Conservation (phyloP, 2,329 filamentous ascomycete species). For the Sclerotinia spermophila region DNA sequence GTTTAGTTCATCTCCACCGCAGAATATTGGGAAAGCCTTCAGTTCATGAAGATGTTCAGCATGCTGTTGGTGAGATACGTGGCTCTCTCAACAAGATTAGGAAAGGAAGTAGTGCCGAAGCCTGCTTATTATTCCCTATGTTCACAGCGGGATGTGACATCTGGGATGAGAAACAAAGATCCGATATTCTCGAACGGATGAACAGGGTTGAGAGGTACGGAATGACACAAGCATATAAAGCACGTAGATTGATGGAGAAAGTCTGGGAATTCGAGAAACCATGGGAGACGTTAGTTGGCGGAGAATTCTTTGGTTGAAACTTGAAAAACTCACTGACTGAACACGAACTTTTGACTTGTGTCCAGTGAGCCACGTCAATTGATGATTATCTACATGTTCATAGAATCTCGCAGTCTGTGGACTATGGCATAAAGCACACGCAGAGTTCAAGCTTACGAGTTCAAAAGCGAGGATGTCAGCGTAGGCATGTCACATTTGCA, state of each 20-base stretch:
- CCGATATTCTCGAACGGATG: slow-evolving; percentile 62
- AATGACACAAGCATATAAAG: slow-evolving; percentile 68
- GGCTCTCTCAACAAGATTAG: slow-evolving; percentile 59
- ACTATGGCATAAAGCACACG: no score
- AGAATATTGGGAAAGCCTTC: slow-evolving; percentile 63
- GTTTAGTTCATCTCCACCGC: slow-evolving; percentile 70
- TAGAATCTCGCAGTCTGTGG: neutral
- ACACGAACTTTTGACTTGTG: neutral
- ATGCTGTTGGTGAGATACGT: slow-evolving; percentile 60
- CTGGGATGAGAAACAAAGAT: slow-evolving; percentile 50
- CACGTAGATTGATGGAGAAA: slow-evolving; percentile 62
- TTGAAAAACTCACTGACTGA: neutral
- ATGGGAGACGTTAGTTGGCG: slow-evolving; percentile 60
- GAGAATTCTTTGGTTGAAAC: slow-evolving; percentile 36
- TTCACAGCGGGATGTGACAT: slow-evolving; percentile 81
- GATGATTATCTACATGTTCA: neutral
- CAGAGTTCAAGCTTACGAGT: neutral
- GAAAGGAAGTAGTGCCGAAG: slow-evolving; percentile 66
- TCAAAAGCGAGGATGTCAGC: neutral
- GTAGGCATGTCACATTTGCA: no score
- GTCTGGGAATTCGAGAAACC: slow-evolving; percentile 65
- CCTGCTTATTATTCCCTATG: slow-evolving; percentile 73
- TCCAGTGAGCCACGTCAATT: no score
- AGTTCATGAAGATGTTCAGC: slow-evolving; percentile 57
- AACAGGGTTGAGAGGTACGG: slow-evolving; percentile 67